A percentile compares a stretch with the other conserved stretches of the same genome.
Evolutionary conservation across 805 yeast genomes (phyloP).

Genomic region (Allodekkera sacchari): DNA sequence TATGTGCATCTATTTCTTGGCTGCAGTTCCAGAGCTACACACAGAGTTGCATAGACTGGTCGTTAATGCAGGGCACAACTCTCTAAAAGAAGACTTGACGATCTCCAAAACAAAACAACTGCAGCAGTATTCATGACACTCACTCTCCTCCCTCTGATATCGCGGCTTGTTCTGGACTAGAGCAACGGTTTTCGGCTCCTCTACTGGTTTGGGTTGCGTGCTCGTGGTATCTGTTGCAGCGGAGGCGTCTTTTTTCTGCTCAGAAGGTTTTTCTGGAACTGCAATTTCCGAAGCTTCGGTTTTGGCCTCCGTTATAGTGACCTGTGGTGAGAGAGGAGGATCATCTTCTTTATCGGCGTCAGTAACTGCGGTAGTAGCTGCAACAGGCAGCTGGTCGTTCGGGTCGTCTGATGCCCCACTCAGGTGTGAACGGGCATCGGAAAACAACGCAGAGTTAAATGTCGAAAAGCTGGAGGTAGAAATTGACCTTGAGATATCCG

Average conservation of each 20-base stretch:
- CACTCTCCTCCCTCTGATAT: constrained; percentile 20
- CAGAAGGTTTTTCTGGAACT: constrained; percentile 2
- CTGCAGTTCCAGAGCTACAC: too few species aligned
- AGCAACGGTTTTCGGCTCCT: constrained; percentile 7
- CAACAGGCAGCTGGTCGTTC: background rate
- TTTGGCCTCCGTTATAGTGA: constrained; percentile 15
- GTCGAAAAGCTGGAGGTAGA: constrained; percentile 10
- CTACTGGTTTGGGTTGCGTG: constrained; percentile 4
- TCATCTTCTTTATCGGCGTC: constrained; percentile 1
- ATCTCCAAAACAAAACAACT: constrained; percentile 10
- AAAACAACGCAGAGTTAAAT: constrained; percentile 10
- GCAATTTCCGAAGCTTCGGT: background rate
- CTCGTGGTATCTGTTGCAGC: constrained; percentile 2
- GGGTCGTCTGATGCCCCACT: constrained; percentile 4
- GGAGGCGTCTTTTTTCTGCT: constrained; percentile 1
- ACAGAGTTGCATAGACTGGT: constrained; percentile 1
- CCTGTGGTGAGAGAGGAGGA: constrained; percentile 13
- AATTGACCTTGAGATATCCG: constrained; percentile 4
- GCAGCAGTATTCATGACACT: constrained; percentile 23
- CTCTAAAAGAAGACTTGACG: background rate
- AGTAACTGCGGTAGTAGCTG: background rate
- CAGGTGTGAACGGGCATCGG: constrained; percentile 13
- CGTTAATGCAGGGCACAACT: constrained; percentile 1
- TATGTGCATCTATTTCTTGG: too few species aligned
- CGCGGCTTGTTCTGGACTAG: constrained; percentile 9